These are phyloP conservation scores for Tieghemostelium lacteum DNA, from an alignment of 78 protist genomes.

Conservation along the genomic window DNA sequence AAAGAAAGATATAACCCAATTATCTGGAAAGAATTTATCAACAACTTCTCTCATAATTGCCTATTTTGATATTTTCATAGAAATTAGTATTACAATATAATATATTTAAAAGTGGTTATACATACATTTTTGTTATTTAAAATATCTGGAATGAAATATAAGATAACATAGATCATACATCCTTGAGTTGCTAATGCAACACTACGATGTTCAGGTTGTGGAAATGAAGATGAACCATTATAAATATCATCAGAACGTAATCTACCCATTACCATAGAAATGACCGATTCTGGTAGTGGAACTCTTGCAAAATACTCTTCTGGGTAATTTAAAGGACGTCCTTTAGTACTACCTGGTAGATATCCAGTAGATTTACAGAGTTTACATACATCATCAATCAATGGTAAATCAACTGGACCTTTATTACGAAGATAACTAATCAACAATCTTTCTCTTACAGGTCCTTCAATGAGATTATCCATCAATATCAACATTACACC, in stretches of 20 bases:
- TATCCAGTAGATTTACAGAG: conserved; percentile 94
- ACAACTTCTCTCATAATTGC: conserved; percentile 98
- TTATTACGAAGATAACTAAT: conserved; percentile 95
- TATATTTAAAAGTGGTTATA: not conserved
- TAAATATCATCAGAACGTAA: conserved; percentile 97
- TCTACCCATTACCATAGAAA: conserved; percentile 93
- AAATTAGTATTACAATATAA: not conserved
- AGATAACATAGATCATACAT: conserved; percentile 94
- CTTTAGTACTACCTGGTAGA: conserved; percentile 25
- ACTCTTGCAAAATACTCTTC: conserved; percentile 90
- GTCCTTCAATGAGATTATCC: conserved; percentile 94
- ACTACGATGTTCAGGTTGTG: conserved; percentile 98
- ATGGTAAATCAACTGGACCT: conserved; percentile 88
- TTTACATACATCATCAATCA: conserved; percentile 93
- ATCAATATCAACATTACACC: conserved; percentile 96
- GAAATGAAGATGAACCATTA: conserved; percentile 88
- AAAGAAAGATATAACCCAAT: conserved; percentile 96
- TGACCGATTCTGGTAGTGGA: conserved; percentile 70
- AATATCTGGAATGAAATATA: conserved; percentile 94
- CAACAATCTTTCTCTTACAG: conserved; percentile 96
- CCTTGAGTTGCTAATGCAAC: conserved; percentile 97
- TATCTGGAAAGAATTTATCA: conserved; percentile 97
- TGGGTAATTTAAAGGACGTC: conserved; percentile 93
- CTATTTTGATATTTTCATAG: not conserved
- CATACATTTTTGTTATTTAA: conserved; percentile 78